Percentiles rank a stretch among this genome's conserved stretches.
Evolutionary conservation across 2,329 filamentous ascomycete genomes (phyloP).

Genomic region (Colletotrichum nymphaeae): DNA sequence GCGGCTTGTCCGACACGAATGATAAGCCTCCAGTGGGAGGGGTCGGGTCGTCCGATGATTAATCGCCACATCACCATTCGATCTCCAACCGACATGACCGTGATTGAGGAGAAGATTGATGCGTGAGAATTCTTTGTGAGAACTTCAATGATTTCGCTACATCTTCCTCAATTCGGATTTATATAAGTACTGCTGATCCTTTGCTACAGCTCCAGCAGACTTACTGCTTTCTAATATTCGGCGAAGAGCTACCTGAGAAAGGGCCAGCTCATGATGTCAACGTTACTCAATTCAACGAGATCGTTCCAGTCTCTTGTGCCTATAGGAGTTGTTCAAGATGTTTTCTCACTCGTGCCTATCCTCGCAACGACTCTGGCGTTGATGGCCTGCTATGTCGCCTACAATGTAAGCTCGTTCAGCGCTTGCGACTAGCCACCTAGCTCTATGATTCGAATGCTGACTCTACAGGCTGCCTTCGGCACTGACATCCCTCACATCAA

Average conservation of each 20-base stretch:
- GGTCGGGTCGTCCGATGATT: not conserved
- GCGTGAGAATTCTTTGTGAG: not conserved
- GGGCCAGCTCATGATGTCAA: not conserved
- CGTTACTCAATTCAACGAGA: not conserved
- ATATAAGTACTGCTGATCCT: not conserved
- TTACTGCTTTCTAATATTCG: not conserved
- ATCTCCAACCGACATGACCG: not conserved
- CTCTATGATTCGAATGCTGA: not conserved
- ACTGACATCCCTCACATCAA: slow-evolving; percentile 72
- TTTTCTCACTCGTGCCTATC: not conserved
- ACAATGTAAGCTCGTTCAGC: not conserved
- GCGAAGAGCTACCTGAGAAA: not conserved
- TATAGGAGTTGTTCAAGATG: not conserved
- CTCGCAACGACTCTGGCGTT: not conserved
- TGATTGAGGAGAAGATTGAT: not conserved
- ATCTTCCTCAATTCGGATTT: not conserved
- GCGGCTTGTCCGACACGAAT: not conserved
- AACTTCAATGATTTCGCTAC: no score
- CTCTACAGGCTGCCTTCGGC: slow-evolving; percentile 46
- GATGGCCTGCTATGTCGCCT: not conserved
- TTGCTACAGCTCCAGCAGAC: not conserved
- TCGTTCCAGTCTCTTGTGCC: not conserved
- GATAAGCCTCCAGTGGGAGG: not conserved
- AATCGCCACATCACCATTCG: not conserved
- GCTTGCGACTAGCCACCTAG: not conserved